Conservation (phyloP, 116 monocot species). For the Posidonia oceanica region DNA sequence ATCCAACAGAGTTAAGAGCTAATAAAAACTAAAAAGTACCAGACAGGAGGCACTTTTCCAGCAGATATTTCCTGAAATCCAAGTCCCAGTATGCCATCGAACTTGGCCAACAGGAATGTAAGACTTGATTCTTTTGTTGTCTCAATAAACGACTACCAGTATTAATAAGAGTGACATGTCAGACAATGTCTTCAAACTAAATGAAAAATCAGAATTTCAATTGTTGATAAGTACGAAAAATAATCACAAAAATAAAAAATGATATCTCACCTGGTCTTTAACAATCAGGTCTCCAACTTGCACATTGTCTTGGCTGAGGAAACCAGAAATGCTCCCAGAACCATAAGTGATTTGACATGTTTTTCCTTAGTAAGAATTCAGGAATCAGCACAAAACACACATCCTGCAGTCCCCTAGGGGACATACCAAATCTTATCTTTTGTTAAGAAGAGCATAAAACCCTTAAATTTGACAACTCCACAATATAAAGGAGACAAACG, state of each 20-base stretch:
- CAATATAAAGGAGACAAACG: background rate
- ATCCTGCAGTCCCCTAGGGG: background rate
- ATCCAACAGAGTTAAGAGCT: background rate
- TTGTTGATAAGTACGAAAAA: background rate
- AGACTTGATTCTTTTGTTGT: conserved; percentile 60
- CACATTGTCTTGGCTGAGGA: conserved; percentile 72
- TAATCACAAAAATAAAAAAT: background rate
- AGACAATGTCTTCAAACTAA: background rate
- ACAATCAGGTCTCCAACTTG: conserved; percentile 62
- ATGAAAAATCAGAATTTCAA: background rate
- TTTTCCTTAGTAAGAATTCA: conserved; percentile 33
- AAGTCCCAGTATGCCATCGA: conserved; percentile 72
- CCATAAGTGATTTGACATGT: conserved; percentile 73
- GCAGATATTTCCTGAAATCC: conserved; percentile 68
- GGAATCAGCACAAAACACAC: background rate
- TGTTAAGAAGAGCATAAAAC: no score
- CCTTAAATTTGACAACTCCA: background rate
- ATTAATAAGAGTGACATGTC: background rate
- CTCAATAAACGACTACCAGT: conserved; percentile 81
- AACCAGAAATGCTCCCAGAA: conserved; percentile 69
- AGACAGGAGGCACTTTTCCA: conserved; percentile 48
- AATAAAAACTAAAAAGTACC: conserved; percentile 24
- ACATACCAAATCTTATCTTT: background rate
- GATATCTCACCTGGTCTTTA: conserved; percentile 46
- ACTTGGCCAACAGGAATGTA: conserved; percentile 53